Percentiles rank a stretch among this genome's conserved stretches.
Evolutionary conservation across 1,139 yeast species (phyloP).

Genomic region (Arxiozyma slooffiae): DNA sequence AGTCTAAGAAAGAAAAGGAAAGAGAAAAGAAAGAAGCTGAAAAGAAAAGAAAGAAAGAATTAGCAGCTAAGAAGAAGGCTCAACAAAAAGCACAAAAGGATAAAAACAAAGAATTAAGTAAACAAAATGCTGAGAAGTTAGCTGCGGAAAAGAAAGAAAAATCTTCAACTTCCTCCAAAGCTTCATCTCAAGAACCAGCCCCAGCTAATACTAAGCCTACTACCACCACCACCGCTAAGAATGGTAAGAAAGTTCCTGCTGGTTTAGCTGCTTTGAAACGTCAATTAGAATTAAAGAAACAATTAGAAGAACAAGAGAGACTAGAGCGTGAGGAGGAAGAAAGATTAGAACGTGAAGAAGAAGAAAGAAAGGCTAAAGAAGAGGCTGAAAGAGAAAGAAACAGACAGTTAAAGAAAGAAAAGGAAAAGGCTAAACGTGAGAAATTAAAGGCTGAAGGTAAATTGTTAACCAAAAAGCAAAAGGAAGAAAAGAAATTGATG

Average conservation of each 20-base stretch:
- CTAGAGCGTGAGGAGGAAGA: constrained; percentile 49
- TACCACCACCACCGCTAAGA: constrained; percentile 32
- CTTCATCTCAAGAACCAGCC: not conserved
- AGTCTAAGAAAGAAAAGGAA: constrained; percentile 95
- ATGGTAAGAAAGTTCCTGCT: constrained; percentile 62
- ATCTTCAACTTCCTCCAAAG: constrained; percentile 1
- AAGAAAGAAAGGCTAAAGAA: constrained; percentile 41
- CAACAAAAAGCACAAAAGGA: constrained; percentile 57
- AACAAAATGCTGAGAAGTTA: constrained; percentile 37
- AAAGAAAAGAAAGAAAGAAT: constrained; percentile 86
- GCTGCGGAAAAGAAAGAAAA: constrained; percentile 33
- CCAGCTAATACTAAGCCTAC: constrained; percentile 23
- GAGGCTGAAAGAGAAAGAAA: constrained; percentile 60
- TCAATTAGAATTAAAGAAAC: constrained; percentile 81
- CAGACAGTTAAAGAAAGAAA: constrained; percentile 66
- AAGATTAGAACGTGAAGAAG: constrained; percentile 52
- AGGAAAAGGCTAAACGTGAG: constrained; percentile 68
- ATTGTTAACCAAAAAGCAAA: constrained; percentile 81
- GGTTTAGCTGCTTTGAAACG: constrained; percentile 73
- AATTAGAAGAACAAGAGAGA: constrained; percentile 63
- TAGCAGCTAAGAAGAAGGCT: constrained; percentile 80
- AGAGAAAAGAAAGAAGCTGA: constrained; percentile 95
- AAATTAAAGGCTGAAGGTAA: constrained; percentile 90
- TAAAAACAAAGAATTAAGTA: constrained; percentile 43
- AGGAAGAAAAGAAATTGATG: constrained; percentile 76